Evolutionary conservation across 306 rosid genomes (phyloP), one percentile per base, ranked within the genome.

Genomic region (Mimosa bimucronata): DNA sequence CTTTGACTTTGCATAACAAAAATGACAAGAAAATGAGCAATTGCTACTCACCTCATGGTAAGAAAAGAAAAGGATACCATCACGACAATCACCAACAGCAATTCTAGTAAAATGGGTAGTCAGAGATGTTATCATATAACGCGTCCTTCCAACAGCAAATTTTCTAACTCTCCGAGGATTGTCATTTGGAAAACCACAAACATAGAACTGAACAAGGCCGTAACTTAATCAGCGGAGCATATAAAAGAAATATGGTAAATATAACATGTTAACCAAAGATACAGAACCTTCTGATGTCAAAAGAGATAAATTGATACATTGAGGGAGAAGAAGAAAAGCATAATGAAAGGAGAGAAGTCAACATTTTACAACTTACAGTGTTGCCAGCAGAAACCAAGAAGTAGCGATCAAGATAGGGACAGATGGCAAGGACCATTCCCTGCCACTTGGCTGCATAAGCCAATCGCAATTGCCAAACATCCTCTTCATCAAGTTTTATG

Each of bases 1-100:
- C 62, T 55, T 55, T 9, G 4, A n/a, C 19, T n/a, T 55, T 60
- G 6, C 8, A 60, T 26, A 0, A 26, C 9, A 60, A 60, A 26
- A 60, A 60, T 4, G 44, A 85, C 68, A 55, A 58, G 29, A 77
- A 14, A 81, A 57, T 34, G 60, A 46, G 66, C 71, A 66, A 80
- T 61, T 50, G 70, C 62, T 34, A 86, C 90, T 81, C 85, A 94
- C 98, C 97, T 94, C 98, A 23, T 90, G 88, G 83, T 91, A 94
- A 42, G 89, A 84, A 82, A 76, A 94, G 83, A 94, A 87, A 73
- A 92, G 87, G 83, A 94, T 82, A 44, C 98, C 98, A 86, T 94
- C 97, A 80, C 97, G 98, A 70, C 93, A 88, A 88, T 92, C 97
- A 65, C 98, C 98, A 82, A 94, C 98, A 68, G 97, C 94, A 77